Conservation (phyloP, 2,329 filamentous ascomycete species). For the Pezicula carpinea region DNA sequence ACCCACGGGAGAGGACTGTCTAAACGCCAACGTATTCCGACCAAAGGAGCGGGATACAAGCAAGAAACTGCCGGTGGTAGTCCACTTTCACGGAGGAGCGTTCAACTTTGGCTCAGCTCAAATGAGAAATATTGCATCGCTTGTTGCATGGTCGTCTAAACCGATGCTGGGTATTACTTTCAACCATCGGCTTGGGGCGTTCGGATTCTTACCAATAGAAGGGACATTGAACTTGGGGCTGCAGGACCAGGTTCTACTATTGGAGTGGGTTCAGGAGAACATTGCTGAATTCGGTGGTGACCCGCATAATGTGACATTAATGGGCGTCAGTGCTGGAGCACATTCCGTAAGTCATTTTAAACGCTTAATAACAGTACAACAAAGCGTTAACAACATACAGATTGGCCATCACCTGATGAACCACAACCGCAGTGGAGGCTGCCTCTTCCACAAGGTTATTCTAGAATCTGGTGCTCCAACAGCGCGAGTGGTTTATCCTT, state of each 20-base stretch:
- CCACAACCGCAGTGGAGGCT: constrained; percentile 24
- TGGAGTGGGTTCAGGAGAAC: constrained; percentile 58
- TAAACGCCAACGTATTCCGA: constrained; percentile 47
- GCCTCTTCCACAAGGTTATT: constrained; percentile 48
- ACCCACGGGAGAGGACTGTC: constrained; percentile 42
- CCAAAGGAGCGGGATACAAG: constrained; percentile 22
- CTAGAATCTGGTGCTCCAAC: constrained; percentile 54
- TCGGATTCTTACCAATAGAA: constrained; percentile 61
- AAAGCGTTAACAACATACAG: constrained; percentile 29
- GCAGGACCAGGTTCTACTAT: constrained; percentile 53
- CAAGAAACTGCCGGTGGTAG: constrained; percentile 41
- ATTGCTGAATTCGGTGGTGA: constrained; percentile 58
- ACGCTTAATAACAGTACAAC: constrained; percentile 4
- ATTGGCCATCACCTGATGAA: constrained; percentile 65
- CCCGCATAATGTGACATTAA: constrained; percentile 50
- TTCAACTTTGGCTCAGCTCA: constrained; percentile 52
- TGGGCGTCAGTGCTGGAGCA: constrained; percentile 58
- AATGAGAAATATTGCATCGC: constrained; percentile 55
- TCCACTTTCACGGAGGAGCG: constrained; percentile 60
- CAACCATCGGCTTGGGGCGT: constrained; percentile 56
- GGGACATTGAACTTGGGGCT: constrained; percentile 61
- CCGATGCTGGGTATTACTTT: constrained; percentile 53
- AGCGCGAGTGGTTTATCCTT: constrained; percentile 47
- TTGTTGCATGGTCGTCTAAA: constrained; percentile 48
- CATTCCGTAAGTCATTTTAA: constrained; percentile 45